Percentiles rank a stretch among this genome's conserved stretches.
phyloP scores from a whole-genome alignment of 352 stramenopile species.

The Globisporangium nagaii region DNA sequence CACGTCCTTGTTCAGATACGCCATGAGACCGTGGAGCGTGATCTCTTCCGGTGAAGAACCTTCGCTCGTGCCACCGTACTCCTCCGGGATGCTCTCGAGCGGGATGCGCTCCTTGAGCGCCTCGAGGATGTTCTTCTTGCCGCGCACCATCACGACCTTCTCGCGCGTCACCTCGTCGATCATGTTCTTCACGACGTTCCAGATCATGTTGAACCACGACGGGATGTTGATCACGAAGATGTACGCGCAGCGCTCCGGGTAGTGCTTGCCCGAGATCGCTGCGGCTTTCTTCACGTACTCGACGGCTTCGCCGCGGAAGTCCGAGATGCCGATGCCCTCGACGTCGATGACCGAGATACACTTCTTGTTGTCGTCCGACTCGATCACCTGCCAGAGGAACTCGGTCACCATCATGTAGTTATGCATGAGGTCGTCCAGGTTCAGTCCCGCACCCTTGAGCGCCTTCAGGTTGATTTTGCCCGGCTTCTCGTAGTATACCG shows the following conservation, averaged over 20 bases:
- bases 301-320: slow-evolving; percentile 83
- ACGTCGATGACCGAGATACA: slow-evolving; percentile 84
- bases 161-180: slow-evolving; percentile 91
- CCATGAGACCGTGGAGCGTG: slow-evolving; percentile 70
- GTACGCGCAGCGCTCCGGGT: slow-evolving; percentile 90
- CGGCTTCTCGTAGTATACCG: slow-evolving; percentile 86
- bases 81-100: slow-evolving; percentile 70
- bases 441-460: slow-evolving; percentile 69
- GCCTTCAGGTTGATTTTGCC: slow-evolving; percentile 86
- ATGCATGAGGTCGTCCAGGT: slow-evolving; percentile 75
- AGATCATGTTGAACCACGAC: slow-evolving; percentile 92
- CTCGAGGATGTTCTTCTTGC: slow-evolving; percentile 80
- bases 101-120: slow-evolving; percentile 67
- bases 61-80: slow-evolving; percentile 66
- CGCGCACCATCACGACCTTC: slow-evolving; percentile 89
- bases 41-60: slow-evolving; percentile 64
- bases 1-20: slow-evolving; percentile 63
- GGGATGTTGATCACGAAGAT: slow-evolving; percentile 95
- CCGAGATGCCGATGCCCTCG: slow-evolving; percentile 74
- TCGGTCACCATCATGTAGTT: slow-evolving; percentile 86
- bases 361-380: slow-evolving; percentile 81
- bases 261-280: slow-evolving; percentile 86
- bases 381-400: slow-evolving; percentile 82
- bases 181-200: slow-evolving; percentile 90
- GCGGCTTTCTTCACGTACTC: slow-evolving; percentile 80